Evolutionary conservation across 345 rosid species (phyloP).

Genomic region (Salix suchowensis): DNA sequence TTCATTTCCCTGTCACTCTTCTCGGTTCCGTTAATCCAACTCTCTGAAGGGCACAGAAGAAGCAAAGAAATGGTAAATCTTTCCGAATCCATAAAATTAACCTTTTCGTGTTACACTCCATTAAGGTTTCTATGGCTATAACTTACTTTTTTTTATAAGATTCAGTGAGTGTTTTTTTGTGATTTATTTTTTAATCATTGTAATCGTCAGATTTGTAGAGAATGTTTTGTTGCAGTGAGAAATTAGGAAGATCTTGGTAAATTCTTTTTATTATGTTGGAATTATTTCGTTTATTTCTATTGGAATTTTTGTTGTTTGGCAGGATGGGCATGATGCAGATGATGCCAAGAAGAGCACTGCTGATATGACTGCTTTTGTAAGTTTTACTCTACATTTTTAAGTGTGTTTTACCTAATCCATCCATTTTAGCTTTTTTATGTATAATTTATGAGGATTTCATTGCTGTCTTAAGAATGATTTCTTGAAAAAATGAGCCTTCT

Average conservation of each 20-base stretch:
- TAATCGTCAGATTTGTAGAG: neutral
- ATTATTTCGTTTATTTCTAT: too few relatives aligned
- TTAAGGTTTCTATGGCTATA: neutral
- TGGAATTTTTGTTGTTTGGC: neutral
- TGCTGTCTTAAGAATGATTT: neutral
- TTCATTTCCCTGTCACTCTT: neutral
- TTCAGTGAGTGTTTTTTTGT: neutral
- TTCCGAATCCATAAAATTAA: neutral
- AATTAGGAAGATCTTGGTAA: neutral
- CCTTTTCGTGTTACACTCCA: neutral
- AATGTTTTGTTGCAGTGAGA: neutral
- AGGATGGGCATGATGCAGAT: constrained; percentile 52
- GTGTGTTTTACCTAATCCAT: neutral
- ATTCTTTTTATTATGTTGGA: too few relatives aligned
- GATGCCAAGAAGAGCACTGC: constrained; percentile 54
- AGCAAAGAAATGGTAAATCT: neutral
- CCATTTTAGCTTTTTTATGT: neutral
- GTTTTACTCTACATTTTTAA: constrained; percentile 11
- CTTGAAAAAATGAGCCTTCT: neutral
- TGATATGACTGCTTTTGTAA: constrained; percentile 60
- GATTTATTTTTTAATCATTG: neutral
- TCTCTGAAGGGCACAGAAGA: neutral
- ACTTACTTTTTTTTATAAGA: neutral
- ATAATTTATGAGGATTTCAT: neutral
- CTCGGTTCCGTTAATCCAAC: neutral